phyloP scores from a whole-genome alignment of 108 stramenopile genomes.

The Skeletonema menzelii region DNA sequence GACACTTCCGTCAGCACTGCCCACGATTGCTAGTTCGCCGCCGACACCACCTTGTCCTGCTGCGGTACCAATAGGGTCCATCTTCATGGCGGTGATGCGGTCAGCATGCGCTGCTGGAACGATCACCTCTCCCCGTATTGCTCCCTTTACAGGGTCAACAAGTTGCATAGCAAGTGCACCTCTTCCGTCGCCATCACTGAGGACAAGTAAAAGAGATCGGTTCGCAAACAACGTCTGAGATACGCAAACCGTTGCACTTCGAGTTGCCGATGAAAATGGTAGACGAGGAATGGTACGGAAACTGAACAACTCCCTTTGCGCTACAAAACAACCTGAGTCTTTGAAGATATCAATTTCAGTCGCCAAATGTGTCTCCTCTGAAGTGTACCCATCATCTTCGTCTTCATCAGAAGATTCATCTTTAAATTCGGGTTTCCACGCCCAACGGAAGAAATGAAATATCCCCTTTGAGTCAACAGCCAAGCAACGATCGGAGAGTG shows the following conservation, averaged over 20 bases:
- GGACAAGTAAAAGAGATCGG: constrained; percentile 70
- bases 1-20: constrained; percentile 78
- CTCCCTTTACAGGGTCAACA: constrained; percentile 81
- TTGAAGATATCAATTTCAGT: constrained; percentile 7
- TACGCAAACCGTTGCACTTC: constrained; percentile 38
- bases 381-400: constrained; percentile 14
- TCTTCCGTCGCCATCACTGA: constrained; percentile 83
- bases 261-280: constrained; percentile 47
- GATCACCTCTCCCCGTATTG: constrained; percentile 70
- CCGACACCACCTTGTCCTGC: constrained; percentile 85
- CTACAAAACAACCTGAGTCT: constrained; percentile 86
- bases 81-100: constrained; percentile 74
- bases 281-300: constrained; percentile 84
- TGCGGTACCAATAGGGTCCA: constrained; percentile 85
- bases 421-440: constrained; percentile 77
- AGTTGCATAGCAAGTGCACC: constrained; percentile 86
- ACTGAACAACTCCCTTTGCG: constrained; percentile 83
- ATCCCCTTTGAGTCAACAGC: constrained; percentile 88
- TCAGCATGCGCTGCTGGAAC: constrained; percentile 72
- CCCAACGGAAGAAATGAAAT: constrained; percentile 90
- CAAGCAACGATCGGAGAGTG: constrained; percentile 81
- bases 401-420: constrained; percentile 34
- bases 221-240: constrained; percentile 90
- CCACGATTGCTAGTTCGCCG: constrained; percentile 87
- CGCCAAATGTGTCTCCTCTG: background rate